Evolutionary conservation across 306 rosid genomes (phyloP), one percentile per base, ranked within the genome.

Genomic region (Prinsepia uniflora): DNA sequence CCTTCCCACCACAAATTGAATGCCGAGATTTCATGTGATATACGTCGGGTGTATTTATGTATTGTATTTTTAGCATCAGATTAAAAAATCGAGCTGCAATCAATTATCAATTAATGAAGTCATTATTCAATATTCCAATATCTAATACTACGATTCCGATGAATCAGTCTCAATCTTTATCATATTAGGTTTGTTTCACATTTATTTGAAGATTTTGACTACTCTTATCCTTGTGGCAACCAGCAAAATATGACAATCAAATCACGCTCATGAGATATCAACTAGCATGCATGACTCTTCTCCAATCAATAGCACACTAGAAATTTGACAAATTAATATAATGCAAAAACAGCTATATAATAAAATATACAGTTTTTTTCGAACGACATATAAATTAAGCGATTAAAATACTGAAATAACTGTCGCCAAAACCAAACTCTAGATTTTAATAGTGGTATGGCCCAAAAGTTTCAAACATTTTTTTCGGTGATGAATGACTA

Each of bases 391-490:
- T 40, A 39, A 40, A n/a, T 68, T 42, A 53, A 55, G 52, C 55
- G 60, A 1, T 13, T 40, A 14, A 17, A 20, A 57, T 42, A 20
- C 7, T 48, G 18, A 60, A 52, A 6, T 40, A 43, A 62, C 71
- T 65, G 76, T 70, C 65, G 58, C 10, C 17, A 24, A 65, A 10
- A 44, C 72, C 52, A 47, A n/a, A 70, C 42, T 45, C 69, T 3
- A 52, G 13, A 15, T 59, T 64, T 39, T 54, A 75, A 20, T 20
- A 67, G 36, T 30, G 36, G 36, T 30, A 30, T 39, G 36, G 47
- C 80, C 65, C 65, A n/a, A 86, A 77, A 52, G 71, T 62, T 75
- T 75, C 65, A 72, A 84, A 69, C 52, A 20, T 41, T 12, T 30
- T 2, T 30, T 30, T 30, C 3, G 36, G 36, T 30, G 36, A 30